Percentiles rank a stretch among this genome's conserved stretches.
These are phyloP conservation scores for Triticum monococcum DNA, from an alignment of 176 grass and related monocot genomes.

Conservation along the genomic window DNA sequence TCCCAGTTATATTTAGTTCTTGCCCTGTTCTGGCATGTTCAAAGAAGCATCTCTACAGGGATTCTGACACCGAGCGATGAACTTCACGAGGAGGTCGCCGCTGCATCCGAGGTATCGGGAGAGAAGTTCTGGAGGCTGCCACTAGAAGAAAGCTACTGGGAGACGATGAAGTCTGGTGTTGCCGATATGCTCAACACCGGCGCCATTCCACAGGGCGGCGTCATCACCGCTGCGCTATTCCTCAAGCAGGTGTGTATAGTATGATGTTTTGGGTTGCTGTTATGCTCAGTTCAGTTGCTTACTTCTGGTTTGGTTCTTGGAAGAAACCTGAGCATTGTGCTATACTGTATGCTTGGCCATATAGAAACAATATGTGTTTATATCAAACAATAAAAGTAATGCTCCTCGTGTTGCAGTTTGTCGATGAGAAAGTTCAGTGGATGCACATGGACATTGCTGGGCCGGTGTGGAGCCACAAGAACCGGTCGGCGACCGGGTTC, in stretches of 20 bases:
- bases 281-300: neutral
- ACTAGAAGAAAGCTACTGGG: slow-evolving; percentile 90
- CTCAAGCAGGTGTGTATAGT: slow-evolving; percentile 68
- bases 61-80: slow-evolving; percentile 81
- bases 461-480: slow-evolving; percentile 92
- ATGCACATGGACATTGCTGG: slow-evolving; percentile 99
- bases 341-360: neutral
- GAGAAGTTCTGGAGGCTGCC: slow-evolving; percentile 97
- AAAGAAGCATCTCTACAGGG: slow-evolving; percentile 33
- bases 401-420: slow-evolving; percentile 53
- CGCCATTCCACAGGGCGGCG: slow-evolving; percentile 60
- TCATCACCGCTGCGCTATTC: slow-evolving; percentile 85
- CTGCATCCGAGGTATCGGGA: slow-evolving; percentile 69
- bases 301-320: neutral
- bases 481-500: slow-evolving; percentile 76
- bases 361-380: too few species aligned
- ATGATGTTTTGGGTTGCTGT: neutral
- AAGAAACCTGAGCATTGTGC: neutral
- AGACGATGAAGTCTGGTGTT: slow-evolving; percentile 87
- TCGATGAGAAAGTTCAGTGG: slow-evolving; percentile 95
- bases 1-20: neutral
- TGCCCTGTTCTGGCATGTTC: neutral
- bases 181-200: slow-evolving; percentile 98
- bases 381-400: too few species aligned
- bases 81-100: slow-evolving; percentile 67